A percentile compares a stretch with the other conserved stretches of the same genome.
Evolutionary conservation across 129 eudicot species (phyloP).

Genomic region (Apium graveolens): DNA sequence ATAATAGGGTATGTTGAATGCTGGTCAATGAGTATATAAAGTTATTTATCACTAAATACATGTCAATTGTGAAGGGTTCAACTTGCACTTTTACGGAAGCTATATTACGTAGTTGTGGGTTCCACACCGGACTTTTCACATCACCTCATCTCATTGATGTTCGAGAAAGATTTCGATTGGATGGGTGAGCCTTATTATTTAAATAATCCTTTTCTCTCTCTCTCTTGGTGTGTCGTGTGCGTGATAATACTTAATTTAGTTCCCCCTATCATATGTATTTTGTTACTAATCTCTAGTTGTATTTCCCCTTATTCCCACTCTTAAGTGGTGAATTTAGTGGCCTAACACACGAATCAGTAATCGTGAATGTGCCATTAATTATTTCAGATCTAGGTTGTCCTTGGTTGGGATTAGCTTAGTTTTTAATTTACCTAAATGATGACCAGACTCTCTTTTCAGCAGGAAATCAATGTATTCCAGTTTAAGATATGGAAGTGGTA

Average conservation of each 20-base stretch:
- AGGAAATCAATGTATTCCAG: not conserved
- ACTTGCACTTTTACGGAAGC: constrained; percentile 84
- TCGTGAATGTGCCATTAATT: not conserved
- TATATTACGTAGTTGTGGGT: constrained; percentile 83
- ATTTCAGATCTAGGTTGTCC: not conserved
- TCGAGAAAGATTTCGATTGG: constrained; percentile 76
- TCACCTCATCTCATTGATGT: constrained; percentile 99
- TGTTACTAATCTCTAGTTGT: no score
- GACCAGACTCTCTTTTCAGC: not conserved
- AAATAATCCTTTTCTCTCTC: not conserved
- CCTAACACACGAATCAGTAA: not conserved
- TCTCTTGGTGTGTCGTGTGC: not conserved
- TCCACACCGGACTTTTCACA: constrained; percentile 86
- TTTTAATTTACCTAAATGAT: not conserved
- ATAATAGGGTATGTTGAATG: not conserved
- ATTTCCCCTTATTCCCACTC: no score
- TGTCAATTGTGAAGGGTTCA: constrained; percentile 59
- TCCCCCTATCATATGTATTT: not conserved
- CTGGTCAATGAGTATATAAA: not conserved
- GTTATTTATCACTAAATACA: constrained; percentile 16
- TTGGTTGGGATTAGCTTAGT: not conserved
- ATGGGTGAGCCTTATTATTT: constrained; percentile 52
- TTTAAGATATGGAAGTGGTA: not conserved
- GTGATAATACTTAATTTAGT: not conserved
- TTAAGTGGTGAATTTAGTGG: not conserved